Base-by-base conservation (phyloP, 106 monocot species). In the Allium fistulosum region DNA sequence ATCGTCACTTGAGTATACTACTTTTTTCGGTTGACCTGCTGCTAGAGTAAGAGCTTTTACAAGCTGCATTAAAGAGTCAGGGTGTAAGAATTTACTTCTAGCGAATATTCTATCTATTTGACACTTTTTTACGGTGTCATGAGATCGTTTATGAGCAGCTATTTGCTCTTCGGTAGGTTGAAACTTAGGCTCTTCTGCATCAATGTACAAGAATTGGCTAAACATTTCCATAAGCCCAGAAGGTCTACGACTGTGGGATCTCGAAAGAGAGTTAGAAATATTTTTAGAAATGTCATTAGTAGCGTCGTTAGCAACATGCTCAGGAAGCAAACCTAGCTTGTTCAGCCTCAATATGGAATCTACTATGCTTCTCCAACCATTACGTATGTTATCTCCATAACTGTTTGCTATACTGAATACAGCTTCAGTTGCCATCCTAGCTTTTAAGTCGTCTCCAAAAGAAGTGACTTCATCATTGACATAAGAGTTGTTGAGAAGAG, bases 141-240 rank as follows among this genome's bases (percentile, higher is more conserved):
- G 67, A 64, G 90, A 80, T 51, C 77, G 77, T 58, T 71, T 76
- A 13, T 78, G 90, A 53, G 83, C 80, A 48, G 82, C 85, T 16
- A 90, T 76, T 62, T 85, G 90, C 73, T 90, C 76, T 58, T 90
- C 90, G 13, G 79, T 90, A 28, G 90, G 90, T 46, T 90, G 85
- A 10, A 70, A 73, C 57, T 77, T 80, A 26, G 80, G 63, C 46
- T 90, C 90, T 58, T 86, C 90, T 50, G 85, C 63, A 67, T 90
- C 90, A 45, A 85, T 72, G 37, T 62, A 85, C 26, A 90, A 61
- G 18, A 90, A 58, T 70, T 85, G 90, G 56, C 80, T 90, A 72
- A 90, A 85, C 75, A 85, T 77, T 17, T 83, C 90, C 80, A 90
- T 90, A 47, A 90, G 63, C 28, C 85, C 78, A 65, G 77, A 90